phyloP scores from a whole-genome alignment of 1,139 yeast species.

The Zygotorulaspora mrakii region DNA sequence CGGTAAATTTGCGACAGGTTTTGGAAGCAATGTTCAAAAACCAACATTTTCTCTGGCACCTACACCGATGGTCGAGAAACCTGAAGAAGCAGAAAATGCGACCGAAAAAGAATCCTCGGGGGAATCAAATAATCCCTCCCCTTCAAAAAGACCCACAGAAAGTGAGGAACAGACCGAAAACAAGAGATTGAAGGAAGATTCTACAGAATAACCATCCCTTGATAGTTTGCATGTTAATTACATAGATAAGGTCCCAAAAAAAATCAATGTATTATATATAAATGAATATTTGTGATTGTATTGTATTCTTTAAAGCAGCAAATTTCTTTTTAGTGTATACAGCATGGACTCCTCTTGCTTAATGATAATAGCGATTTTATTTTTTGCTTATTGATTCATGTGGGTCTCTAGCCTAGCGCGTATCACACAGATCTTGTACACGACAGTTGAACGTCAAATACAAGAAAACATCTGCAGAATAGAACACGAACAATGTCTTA shows the following conservation, averaged over 20 bases:
- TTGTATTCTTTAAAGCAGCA: too few species aligned
- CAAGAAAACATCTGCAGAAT: neutral
- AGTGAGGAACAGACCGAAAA: slow-evolving; percentile 7
- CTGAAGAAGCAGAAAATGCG: neutral
- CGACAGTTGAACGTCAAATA: neutral
- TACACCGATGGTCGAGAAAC: neutral
- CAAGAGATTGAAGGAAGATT: slow-evolving; percentile 5
- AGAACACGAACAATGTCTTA: too few species aligned
- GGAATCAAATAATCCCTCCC: slow-evolving; percentile 10
- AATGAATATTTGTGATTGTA: neutral
- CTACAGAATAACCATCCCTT: neutral
- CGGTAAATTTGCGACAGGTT: neutral
- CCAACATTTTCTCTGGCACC: slow-evolving; percentile 11
- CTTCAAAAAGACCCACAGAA: slow-evolving; percentile 13
- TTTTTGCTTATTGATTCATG: too few species aligned
- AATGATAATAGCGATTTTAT: too few species aligned
- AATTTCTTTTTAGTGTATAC: too few species aligned
- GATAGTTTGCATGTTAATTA: too few species aligned
- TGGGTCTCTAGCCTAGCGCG: too few species aligned
- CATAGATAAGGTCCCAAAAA: too few species aligned
- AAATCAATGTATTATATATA: too few species aligned
- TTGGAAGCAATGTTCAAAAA: slow-evolving; percentile 2
- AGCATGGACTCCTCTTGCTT: too few species aligned
- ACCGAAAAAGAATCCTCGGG: slow-evolving; percentile 1
- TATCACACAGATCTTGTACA: neutral